Percentiles rank a stretch among this genome's conserved stretches.
phyloP scores from a whole-genome alignment of 805 yeast species.

The Nakazawaea populi region DNA sequence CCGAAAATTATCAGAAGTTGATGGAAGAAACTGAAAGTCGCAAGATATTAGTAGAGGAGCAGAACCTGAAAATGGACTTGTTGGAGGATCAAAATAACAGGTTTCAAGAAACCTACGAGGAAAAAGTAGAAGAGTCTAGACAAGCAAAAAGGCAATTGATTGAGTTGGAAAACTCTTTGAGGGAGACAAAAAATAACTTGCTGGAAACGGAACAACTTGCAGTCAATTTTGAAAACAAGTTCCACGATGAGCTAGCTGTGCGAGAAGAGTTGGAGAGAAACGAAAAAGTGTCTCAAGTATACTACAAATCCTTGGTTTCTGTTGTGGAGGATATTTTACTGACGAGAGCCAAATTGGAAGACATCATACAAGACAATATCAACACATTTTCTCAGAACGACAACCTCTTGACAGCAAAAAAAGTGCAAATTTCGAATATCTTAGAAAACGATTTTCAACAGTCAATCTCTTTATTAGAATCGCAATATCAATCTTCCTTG shows the following conservation, averaged over 20 bases:
- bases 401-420: background rate
- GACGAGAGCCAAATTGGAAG: constrained; percentile 10
- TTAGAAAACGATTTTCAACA: background rate
- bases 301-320: constrained; percentile 7
- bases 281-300: constrained; percentile 8
- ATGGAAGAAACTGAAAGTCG: constrained; percentile 43
- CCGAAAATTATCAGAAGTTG: constrained; percentile 37
- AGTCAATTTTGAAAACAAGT: constrained; percentile 9
- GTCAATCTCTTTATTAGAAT: background rate
- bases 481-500: background rate
- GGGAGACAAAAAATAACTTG: constrained; percentile 8
- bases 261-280: constrained; percentile 14
- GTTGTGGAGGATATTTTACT: constrained; percentile 9
- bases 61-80: constrained; percentile 38
- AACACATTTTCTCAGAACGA: background rate
- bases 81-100: constrained; percentile 41
- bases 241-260: constrained; percentile 11
- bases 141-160: background rate
- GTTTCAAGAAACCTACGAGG: constrained; percentile 34
- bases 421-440: background rate
- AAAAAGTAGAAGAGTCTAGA: background rate
- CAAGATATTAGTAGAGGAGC: constrained; percentile 43
- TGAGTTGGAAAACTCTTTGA: background rate
- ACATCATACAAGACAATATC: background rate
- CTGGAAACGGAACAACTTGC: background rate